A percentile compares a stretch with the other conserved stretches of the same genome.
These are phyloP conservation scores for Trametes versicolor DNA, from an alignment of 1,284 basidiomycete species.

Conservation along the genomic window DNA sequence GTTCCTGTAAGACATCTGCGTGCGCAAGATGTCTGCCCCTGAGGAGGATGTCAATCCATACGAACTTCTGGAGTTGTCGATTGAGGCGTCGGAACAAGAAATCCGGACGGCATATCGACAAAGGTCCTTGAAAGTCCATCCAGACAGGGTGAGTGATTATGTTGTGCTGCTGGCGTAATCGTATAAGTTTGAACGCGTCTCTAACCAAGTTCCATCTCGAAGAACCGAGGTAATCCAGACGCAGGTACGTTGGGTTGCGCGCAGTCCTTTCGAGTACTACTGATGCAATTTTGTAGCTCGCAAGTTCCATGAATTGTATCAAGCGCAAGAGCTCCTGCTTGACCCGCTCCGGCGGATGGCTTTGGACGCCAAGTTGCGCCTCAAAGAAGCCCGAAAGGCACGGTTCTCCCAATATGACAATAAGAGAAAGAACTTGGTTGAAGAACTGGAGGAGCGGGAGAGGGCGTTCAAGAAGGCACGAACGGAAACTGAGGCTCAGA, in stretches of 20 bases:
- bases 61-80: conserved; percentile 72
- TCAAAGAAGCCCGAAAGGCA: conserved; percentile 76
- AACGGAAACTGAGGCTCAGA: conserved; percentile 67
- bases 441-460: conserved; percentile 88
- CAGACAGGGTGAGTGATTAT: conserved; percentile 76
- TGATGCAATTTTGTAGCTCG: conserved; percentile 54
- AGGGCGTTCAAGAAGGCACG: conserved; percentile 81
- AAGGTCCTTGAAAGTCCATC: conserved; percentile 88
- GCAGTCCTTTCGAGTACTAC: background rate
- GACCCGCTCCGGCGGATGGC: conserved; percentile 87
- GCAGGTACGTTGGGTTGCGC: conserved; percentile 60
- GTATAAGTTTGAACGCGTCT: conserved; percentile 31
- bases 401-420: conserved; percentile 81
- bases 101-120: conserved; percentile 88
- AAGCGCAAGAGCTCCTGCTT: conserved; percentile 86
- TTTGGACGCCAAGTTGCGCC: conserved; percentile 81
- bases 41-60: conserved; percentile 78
- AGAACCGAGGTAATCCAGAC: conserved; percentile 85
- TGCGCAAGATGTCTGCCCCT: conserved; percentile 35
- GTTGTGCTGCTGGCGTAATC: conserved; percentile 2
- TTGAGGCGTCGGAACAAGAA: conserved; percentile 83
- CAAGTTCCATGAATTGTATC: conserved; percentile 89
- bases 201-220: conserved; percentile 36
- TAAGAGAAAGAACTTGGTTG: conserved; percentile 83
- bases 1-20: too few species aligned